phyloP scores from a whole-genome alignment of 2,329 filamentous ascomycete species.

The Sporothrix pallida region DNA sequence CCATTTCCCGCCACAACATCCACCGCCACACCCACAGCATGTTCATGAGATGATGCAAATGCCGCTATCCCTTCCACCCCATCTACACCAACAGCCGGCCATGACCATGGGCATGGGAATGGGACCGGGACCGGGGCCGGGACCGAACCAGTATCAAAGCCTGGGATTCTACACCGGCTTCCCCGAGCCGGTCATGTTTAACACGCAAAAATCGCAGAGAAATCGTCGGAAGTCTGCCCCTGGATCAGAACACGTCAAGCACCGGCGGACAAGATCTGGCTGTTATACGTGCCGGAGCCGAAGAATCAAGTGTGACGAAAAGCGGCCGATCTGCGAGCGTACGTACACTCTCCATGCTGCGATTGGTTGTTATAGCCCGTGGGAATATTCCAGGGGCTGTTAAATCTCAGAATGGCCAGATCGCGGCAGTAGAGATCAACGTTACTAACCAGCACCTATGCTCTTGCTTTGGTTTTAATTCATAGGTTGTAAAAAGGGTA shows the following conservation, averaged over 20 bases:
- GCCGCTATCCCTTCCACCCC: conserved; percentile 31
- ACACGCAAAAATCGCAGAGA: conserved; percentile 54
- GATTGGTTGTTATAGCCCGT: not conserved
- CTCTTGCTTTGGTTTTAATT: not conserved
- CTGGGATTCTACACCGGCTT: conserved; percentile 58
- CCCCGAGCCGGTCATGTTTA: conserved; percentile 57
- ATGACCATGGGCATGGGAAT: conserved; percentile 45
- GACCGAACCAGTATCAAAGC: conserved; percentile 53
- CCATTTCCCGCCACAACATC: conserved; percentile 23
- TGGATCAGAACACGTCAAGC: conserved; percentile 78
- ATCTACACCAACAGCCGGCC: conserved; percentile 42
- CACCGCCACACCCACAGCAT: conserved; percentile 41
- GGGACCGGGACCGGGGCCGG: conserved; percentile 31
- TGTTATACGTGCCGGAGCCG: conserved; percentile 90
- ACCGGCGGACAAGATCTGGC: conserved; percentile 89
- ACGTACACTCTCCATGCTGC: conserved; percentile 41
- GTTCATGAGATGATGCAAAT: conserved; percentile 43
- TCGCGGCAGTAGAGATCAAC: too few relatives aligned
- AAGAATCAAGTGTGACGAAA: conserved; percentile 94
- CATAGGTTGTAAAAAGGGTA: conserved; percentile 86
- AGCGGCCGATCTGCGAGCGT: conserved; percentile 83
- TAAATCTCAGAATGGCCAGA: too few relatives aligned
- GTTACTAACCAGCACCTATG: not conserved
- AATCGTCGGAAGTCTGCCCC: conserved; percentile 58
- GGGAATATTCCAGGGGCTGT: too few relatives aligned